Percentiles rank a stretch among this genome's conserved stretches.
These are phyloP conservation scores for Quillaja saponaria DNA, from an alignment of 306 rosid genomes.

Conservation along the genomic window DNA sequence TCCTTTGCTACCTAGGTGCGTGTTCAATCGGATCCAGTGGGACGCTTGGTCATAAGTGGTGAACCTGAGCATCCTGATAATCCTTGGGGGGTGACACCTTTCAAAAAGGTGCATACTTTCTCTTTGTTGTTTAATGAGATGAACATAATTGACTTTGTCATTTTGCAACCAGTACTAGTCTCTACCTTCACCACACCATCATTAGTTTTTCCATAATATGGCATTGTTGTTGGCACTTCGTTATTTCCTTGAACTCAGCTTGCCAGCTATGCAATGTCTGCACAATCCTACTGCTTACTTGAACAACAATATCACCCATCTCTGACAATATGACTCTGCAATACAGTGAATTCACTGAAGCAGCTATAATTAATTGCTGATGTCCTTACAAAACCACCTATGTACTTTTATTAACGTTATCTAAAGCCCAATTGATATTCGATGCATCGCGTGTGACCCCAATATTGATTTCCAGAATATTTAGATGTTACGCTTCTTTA, in stretches of 20 bases:
- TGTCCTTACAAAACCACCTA: no score
- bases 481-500: no score
- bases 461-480: no score
- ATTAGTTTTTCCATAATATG: background rate
- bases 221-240: background rate
- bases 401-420: no score
- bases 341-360: background rate
- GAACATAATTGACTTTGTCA: constrained; percentile 7
- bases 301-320: no score
- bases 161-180: background rate
- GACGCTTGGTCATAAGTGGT: constrained; percentile 90
- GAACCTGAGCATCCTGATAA: constrained; percentile 91
- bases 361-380: background rate
- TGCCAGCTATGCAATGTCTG: no score
- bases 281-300: no score
- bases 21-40: constrained; percentile 96
- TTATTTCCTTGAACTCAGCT: no score
- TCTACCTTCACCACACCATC: constrained; percentile 1
- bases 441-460: background rate
- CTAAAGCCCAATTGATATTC: background rate
- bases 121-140: constrained; percentile 4
- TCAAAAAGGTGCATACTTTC: constrained; percentile 67
- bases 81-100: constrained; percentile 99
- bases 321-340: background rate
- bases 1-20: constrained; percentile 65